Base-by-base conservation (phyloP, 768 basidiomycete species). In the Lentinula guzmanii region DNA sequence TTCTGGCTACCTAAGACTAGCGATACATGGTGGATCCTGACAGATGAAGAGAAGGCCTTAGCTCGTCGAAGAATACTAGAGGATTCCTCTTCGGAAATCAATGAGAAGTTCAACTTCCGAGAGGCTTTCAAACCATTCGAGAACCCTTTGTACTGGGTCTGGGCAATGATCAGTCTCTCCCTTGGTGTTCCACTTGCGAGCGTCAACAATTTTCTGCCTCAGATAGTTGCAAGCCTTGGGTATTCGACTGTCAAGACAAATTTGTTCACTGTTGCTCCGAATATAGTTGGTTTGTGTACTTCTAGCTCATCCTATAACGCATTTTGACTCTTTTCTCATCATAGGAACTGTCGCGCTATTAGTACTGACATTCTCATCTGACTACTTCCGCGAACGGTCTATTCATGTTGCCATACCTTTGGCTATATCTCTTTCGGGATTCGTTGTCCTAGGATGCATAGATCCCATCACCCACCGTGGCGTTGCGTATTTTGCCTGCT, bases 401-500 rank as follows among this genome's bases (percentile, higher is more conserved):
- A 74, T 80, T 31, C 79, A 80, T 66, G 76, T 78, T 75, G 79
- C 78, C 53, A 76, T 79, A 55, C 75, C 79, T 3, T 68, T 81
- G 35, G 70, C 70, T 18, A 75, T 71, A 1, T 52, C 69, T 16
- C 56, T 81, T 4, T 57, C 72, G 16, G 79, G 79, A 4, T 81
- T 81, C 65, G 70, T 79, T 43, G 68, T 79, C 42, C 74, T 84
- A n/a, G 80, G 78, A 6, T 74, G 73, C 15, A 79, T 82, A 41
- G 71, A 82, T 55, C 71, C 74, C 2, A 51, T 77, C 39, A 66
- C 67, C n/a, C 69, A 79, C 62, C 74, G 74, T 45, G 69, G 72
- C 45, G 72, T 78, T 15, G 81, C 80, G 21, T 84, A 83, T 68
- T 83, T 84, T 66, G 82, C 83, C 11, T 80, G 79, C 61, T 84